A percentile compares a stretch with the other conserved stretches of the same genome.
Evolutionary conservation across 352 stramenopile species (phyloP).

Genomic region (Pythium biforme): DNA sequence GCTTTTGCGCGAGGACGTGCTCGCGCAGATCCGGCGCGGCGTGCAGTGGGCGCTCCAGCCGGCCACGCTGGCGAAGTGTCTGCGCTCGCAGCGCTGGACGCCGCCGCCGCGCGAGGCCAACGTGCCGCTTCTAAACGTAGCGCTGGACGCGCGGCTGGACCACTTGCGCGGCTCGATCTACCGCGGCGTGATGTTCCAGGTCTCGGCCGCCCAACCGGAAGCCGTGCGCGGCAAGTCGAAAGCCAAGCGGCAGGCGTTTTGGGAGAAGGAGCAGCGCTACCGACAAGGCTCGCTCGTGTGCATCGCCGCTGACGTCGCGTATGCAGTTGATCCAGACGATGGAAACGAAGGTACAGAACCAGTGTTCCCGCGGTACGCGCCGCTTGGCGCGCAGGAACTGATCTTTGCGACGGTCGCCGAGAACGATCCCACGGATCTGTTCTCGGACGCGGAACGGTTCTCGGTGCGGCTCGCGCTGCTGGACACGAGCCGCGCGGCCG

Average conservation of each 20-base stretch:
- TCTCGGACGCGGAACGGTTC: conserved; percentile 34
- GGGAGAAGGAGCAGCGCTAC: conserved; percentile 25
- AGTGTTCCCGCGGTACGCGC: conserved; percentile 28
- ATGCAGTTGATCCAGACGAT: background rate
- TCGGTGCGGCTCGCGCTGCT: conserved; percentile 12
- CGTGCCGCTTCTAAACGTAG: conserved; percentile 25
- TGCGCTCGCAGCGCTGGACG: conserved; percentile 7
- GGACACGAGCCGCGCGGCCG: conserved; percentile 6
- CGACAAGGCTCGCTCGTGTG: conserved; percentile 26
- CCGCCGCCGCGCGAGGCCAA: conserved; percentile 21
- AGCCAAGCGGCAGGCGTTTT: conserved; percentile 18
- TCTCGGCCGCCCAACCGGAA: conserved; percentile 19
- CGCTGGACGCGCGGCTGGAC: conserved; percentile 8
- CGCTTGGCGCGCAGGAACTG: conserved; percentile 27
- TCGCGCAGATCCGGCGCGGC: conserved; percentile 27
- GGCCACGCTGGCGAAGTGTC: conserved; percentile 1
- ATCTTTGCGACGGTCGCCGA: conserved; percentile 28
- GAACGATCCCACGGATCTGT: conserved; percentile 17
- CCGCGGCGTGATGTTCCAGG: conserved; percentile 25
- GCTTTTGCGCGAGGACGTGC: conserved; percentile 28
- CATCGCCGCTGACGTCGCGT: conserved; percentile 18
- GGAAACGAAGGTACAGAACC: background rate
- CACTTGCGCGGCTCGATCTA: conserved; percentile 26
- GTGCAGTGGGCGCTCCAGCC: conserved; percentile 27
- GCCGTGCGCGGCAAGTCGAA: background rate